Conservation (phyloP, 305 asterid species). For the Fraxinus greggii region DNA sequence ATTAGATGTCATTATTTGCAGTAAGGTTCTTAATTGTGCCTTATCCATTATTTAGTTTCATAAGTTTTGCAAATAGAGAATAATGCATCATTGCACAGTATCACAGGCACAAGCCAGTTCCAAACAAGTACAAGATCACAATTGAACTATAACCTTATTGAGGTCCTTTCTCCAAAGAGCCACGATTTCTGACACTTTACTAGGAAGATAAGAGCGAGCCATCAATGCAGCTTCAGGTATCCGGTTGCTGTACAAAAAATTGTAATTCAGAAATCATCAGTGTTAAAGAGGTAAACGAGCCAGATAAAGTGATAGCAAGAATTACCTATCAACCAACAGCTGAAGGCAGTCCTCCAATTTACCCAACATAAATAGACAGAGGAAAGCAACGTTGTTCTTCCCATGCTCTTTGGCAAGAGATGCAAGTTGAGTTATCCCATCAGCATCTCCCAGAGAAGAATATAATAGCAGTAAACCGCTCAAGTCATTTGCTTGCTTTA, state of each 20-base stretch:
- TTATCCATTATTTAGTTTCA: background rate
- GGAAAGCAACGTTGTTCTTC: conserved; percentile 83
- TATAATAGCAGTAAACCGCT: conserved; percentile 80
- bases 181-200: conserved; percentile 93
- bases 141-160: conserved; percentile 49
- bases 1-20: background rate
- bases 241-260: conserved; percentile 66
- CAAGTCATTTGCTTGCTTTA: conserved; percentile 88
- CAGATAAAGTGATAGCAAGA: conserved; percentile 14
- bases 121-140: conserved; percentile 2
- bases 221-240: conserved; percentile 99
- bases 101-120: conserved; percentile 10
- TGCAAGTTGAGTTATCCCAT: conserved; percentile 67
- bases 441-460: conserved; percentile 79
- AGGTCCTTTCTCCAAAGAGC: conserved; percentile 93
- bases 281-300: conserved; percentile 23
- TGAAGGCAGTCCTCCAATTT: conserved; percentile 82
- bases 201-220: conserved; percentile 99
- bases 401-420: conserved; percentile 76
- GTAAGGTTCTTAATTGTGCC: background rate
- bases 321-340: conserved; percentile 75
- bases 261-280: conserved; percentile 21
- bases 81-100: background rate
- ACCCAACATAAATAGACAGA: conserved; percentile 77
- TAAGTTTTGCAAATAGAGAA: background rate